phyloP scores from a whole-genome alignment of 2,329 filamentous ascomycete genomes.

The Xylaria sp. region DNA sequence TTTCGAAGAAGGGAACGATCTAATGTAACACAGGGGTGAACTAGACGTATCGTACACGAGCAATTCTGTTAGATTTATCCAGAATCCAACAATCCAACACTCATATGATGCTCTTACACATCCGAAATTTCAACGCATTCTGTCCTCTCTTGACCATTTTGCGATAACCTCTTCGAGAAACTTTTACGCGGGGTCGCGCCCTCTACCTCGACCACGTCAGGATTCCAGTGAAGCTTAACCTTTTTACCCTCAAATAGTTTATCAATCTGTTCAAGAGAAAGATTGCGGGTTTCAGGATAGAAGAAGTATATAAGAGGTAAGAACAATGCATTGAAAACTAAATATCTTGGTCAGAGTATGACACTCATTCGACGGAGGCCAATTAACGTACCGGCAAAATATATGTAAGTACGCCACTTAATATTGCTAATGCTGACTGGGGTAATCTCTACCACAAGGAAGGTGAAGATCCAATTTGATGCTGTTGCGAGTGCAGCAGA shows the following conservation, averaged over 20 bases:
- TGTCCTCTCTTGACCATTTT: not conserved
- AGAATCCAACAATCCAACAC: not conserved
- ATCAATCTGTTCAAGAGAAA: constrained; percentile 17
- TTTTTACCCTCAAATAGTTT: constrained; percentile 17
- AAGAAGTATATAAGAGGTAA: constrained; percentile 58
- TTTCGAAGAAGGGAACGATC: no score
- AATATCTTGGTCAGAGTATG: constrained; percentile 62
- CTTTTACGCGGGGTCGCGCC: not conserved
- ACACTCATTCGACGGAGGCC: constrained; percentile 39
- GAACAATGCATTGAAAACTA: constrained; percentile 52
- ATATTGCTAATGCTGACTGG: constrained; percentile 54
- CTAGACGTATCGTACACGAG: no score
- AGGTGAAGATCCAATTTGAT: constrained; percentile 51
- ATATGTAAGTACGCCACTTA: constrained; percentile 34
- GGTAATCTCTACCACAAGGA: constrained; percentile 51
- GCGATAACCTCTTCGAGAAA: not conserved
- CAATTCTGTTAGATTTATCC: not conserved
- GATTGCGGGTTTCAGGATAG: constrained; percentile 30
- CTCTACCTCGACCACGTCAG: not conserved
- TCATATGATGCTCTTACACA: not conserved
- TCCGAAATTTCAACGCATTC: constrained; percentile 3
- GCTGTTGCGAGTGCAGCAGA: constrained; percentile 50
- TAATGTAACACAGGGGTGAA: no score
- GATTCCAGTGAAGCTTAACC: constrained; percentile 17
- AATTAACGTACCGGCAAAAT: not conserved